Evolutionary conservation across 2,329 filamentous ascomycete species (phyloP).

Genomic region (Aspergillus sp.): DNA sequence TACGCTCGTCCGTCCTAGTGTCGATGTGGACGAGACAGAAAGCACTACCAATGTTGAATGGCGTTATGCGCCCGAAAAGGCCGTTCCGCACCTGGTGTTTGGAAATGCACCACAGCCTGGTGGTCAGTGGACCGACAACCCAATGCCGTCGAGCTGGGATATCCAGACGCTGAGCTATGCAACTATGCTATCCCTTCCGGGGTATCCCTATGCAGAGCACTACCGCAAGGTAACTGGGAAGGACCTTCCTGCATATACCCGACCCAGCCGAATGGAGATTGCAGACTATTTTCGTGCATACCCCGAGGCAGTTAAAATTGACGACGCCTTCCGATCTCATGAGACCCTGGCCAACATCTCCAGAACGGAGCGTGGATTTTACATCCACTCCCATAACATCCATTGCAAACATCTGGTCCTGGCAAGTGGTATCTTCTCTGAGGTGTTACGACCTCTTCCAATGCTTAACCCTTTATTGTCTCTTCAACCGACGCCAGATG

Average conservation of each 20-base stretch:
- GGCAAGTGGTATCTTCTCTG: conserved; percentile 56
- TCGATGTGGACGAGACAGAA: conserved; percentile 52
- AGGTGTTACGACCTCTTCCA: conserved; percentile 48
- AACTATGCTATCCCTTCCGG: conserved; percentile 57
- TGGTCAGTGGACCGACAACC: conserved; percentile 57
- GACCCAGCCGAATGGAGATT: conserved; percentile 52
- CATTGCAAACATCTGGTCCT: conserved; percentile 54
- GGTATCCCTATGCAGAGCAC: conserved; percentile 54
- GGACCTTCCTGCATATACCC: conserved; percentile 47
- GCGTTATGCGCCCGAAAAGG: conserved; percentile 47
- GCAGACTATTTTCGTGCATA: conserved; percentile 54
- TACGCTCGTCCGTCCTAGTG: conserved; percentile 54
- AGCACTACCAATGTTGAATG: conserved; percentile 50
- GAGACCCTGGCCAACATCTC: conserved; percentile 41
- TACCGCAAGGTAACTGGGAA: conserved; percentile 38
- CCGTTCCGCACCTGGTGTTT: conserved; percentile 51
- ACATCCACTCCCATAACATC: conserved; percentile 48
- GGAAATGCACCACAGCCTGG: conserved; percentile 49
- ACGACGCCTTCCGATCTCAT: conserved; percentile 41
- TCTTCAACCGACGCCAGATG: conserved; percentile 19
- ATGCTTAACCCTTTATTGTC: conserved; percentile 44
- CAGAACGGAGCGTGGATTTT: conserved; percentile 44
- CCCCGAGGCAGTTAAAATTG: conserved; percentile 49
- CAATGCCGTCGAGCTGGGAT: conserved; percentile 48
- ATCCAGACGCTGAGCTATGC: conserved; percentile 60